Evolutionary conservation across 345 rosid species (phyloP), one percentile per base, ranked within the genome.

Genomic region (Rhodamnia rubescens): DNA sequence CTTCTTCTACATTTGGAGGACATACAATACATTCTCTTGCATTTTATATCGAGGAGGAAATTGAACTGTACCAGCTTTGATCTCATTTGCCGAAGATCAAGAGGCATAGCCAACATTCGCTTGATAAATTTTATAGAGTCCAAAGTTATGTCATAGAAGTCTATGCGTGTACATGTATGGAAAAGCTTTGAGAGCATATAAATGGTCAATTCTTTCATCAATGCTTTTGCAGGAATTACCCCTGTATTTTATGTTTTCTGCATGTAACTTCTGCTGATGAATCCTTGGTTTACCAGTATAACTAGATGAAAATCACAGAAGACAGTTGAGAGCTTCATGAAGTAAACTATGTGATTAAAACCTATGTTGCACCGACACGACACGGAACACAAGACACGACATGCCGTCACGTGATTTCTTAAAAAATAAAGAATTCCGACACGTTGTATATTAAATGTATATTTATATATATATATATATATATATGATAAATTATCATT

Each of bases 201-300:
- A 69, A 18, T 69, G 26, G 47, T 69, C 26, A 36, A 50, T 24
- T 55, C 27, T 8, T 16, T 86, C 57, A 26, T 32, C 12, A 52
- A 75, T n/a, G 49, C 53, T 84, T 55, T 85, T 83, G 84, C 53
- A 90, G 84, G 82, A 82, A 16, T 78, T 56, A 20, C 85, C 83
- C 61, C 4, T 47, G 40, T 64, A 26, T 84, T 5, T 29, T 29
- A 78, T 80, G 75, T 54, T 64, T 64, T 29, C 32, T 10, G 74
- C 75, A 29, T 64, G 75, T 36, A 36, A 36, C 40, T 36, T 36
- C 40, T 36, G 40, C 40, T 3, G 32, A 29, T 29, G 74, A 36
- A 59, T 27, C 42, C 3, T 64, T 16, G 47, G 22, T 64, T 64
- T 29, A 29, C 75, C 75, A 64, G 75, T 64, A 15, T 64, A 29